Evolutionary conservation across 2,329 filamentous ascomycete species (phyloP).

Genomic region (Pseudocercospora fijiensis): DNA sequence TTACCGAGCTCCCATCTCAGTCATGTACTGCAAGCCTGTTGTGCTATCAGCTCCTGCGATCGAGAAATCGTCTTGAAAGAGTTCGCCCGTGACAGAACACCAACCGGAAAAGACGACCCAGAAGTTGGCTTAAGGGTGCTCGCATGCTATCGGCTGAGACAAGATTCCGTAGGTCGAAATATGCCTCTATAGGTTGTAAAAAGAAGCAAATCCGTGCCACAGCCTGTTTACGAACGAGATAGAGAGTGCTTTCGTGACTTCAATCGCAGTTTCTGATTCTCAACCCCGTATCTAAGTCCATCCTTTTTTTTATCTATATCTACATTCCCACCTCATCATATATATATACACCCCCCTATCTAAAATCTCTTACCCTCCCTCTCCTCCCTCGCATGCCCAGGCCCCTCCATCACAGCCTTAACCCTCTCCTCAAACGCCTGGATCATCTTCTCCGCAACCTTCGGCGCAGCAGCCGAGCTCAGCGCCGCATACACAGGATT

Average conservation of each 20-base stretch:
- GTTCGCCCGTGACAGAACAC: background rate
- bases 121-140: background rate
- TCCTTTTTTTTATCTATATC: background rate
- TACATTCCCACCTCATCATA: background rate
- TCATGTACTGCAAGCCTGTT: background rate
- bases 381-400: constrained; percentile 17
- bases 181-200: no score
- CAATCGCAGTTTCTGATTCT: no score
- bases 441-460: constrained; percentile 85
- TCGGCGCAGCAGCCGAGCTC: constrained; percentile 77
- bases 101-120: background rate
- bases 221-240: no score
- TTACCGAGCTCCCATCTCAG: background rate
- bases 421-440: constrained; percentile 88
- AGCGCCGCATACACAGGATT: constrained; percentile 86
- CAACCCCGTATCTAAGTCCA: no score
- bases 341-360: background rate
- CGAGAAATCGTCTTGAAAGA: background rate
- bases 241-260: no score
- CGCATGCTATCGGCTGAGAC: background rate
- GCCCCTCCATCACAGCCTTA: constrained; percentile 47
- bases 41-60: background rate
- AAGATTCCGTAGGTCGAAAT: no score
- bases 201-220: no score
- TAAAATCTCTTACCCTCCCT: constrained; percentile 4